These are phyloP conservation scores for Aspergillus sp. DNA, from an alignment of 2,329 filamentous ascomycete species.

Conservation along the genomic window DNA sequence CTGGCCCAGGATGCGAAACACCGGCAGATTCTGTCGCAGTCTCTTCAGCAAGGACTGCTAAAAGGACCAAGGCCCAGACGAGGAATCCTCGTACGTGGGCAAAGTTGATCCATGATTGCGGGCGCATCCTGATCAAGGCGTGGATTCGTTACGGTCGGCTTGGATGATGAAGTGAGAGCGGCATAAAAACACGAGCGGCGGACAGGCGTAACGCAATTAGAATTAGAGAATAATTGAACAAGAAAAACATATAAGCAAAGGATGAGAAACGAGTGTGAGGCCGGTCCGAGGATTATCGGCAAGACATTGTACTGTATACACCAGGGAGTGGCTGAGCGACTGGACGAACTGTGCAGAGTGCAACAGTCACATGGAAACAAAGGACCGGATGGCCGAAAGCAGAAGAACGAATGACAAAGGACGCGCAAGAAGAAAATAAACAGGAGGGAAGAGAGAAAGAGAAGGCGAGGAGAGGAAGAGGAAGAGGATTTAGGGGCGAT, in stretches of 20 bases:
- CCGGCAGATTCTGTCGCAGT: neutral
- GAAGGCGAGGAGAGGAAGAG: neutral
- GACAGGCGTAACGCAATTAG: neutral
- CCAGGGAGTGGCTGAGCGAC: neutral
- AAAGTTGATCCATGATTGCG: neutral
- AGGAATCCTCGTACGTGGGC: neutral
- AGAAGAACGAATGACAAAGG: neutral
- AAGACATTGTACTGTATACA: conserved; percentile 6
- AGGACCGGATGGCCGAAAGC: neutral
- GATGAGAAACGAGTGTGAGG: neutral
- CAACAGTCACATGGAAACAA: neutral
- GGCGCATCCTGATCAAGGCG: conserved; percentile 6
- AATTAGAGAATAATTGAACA: neutral
- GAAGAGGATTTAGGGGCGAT: conserved; percentile 1
- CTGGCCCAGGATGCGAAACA: neutral
- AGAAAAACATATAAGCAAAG: neutral
- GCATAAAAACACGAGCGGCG: conserved; percentile 6
- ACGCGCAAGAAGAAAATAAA: neutral
- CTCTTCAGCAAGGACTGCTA: neutral
- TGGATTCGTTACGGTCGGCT: conserved; percentile 11
- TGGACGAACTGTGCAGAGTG: neutral
- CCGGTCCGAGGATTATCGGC: neutral
- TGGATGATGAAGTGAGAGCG: neutral
- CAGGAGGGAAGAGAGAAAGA: neutral
- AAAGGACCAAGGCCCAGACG: conserved; percentile 2